These are phyloP conservation scores for Chaetomium strumarium DNA, from an alignment of 2,329 filamentous ascomycete species.

Conservation along the genomic window DNA sequence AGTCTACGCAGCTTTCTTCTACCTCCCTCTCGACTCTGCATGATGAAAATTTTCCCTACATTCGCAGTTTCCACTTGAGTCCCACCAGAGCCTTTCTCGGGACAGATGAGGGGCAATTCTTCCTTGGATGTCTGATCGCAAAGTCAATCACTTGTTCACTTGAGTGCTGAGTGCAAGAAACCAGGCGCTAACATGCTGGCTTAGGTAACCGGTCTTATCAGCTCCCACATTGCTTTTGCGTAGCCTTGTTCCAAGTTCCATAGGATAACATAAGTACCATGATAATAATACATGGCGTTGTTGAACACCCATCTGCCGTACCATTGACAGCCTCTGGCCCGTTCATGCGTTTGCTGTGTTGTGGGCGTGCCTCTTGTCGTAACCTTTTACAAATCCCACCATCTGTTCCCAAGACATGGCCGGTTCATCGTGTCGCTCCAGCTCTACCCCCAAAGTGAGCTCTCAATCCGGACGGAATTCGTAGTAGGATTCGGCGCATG, in stretches of 20 bases:
- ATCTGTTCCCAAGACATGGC: too few relatives aligned
- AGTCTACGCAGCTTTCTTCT: constrained; percentile 23
- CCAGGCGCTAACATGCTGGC: constrained; percentile 21
- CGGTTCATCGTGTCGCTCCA: too few relatives aligned
- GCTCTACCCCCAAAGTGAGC: too few relatives aligned
- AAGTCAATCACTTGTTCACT: constrained; percentile 3
- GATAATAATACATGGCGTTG: background rate
- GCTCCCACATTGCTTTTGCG: background rate
- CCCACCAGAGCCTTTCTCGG: constrained; percentile 58
- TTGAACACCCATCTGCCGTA: too few relatives aligned
- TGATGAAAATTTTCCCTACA: constrained; percentile 68
- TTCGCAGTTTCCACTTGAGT: constrained; percentile 89
- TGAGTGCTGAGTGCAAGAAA: constrained; percentile 3
- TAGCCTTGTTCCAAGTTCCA: background rate
- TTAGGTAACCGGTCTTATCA: background rate
- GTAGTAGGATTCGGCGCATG: too few relatives aligned
- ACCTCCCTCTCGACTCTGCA: constrained; percentile 30
- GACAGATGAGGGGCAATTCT: constrained; percentile 63
- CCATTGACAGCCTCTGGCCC: too few relatives aligned
- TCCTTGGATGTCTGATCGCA: constrained; percentile 71
- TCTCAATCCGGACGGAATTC: too few relatives aligned
- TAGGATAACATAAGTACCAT: background rate
- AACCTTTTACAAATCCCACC: too few relatives aligned
- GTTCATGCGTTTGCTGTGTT: too few relatives aligned
- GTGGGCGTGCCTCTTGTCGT: too few relatives aligned